These are phyloP conservation scores for Pulveroboletus sp. DNA, from an alignment of 768 basidiomycete genomes.

Conservation along the genomic window DNA sequence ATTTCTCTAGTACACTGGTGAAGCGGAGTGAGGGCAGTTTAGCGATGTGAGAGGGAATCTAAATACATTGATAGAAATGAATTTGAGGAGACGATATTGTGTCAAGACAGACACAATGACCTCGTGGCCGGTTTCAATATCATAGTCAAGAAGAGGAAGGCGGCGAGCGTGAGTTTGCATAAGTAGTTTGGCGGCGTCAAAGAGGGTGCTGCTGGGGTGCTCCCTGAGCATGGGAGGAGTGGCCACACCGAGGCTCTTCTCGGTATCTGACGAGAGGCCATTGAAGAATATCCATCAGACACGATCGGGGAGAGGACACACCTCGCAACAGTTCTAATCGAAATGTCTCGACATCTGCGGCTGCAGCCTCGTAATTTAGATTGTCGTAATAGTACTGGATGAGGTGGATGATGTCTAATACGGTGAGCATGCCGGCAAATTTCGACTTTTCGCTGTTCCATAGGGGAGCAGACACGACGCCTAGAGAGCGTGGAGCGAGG, in stretches of 20 bases:
- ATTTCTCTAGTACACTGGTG: constrained; percentile 81
- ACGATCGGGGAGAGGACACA: constrained; percentile 31
- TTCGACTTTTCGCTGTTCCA: constrained; percentile 94
- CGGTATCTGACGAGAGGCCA: constrained; percentile 63
- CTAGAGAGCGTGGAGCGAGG: constrained; percentile 36
- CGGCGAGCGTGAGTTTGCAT: constrained; percentile 95
- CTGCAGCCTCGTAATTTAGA: constrained; percentile 73
- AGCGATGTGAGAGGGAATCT: not conserved
- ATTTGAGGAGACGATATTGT: constrained; percentile 96
- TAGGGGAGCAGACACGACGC: constrained; percentile 94
- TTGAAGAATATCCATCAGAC: constrained; percentile 7
- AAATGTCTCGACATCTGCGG: constrained; percentile 89
- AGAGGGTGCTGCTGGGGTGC: constrained; percentile 82
- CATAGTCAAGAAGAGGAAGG: constrained; percentile 88
- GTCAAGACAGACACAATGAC: constrained; percentile 94
- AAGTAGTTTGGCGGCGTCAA: constrained; percentile 83
- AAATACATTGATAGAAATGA: constrained; percentile 92
- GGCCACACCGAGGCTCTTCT: constrained; percentile 85
- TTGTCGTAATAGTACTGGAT: constrained; percentile 98
- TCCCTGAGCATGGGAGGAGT: constrained; percentile 87
- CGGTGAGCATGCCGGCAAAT: constrained; percentile 98
- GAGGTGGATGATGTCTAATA: constrained; percentile 98
- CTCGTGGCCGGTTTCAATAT: constrained; percentile 91
- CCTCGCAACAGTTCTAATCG: constrained; percentile 86
- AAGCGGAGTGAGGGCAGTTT: constrained; percentile 9